Evolutionary conservation across 768 basidiomycete genomes (phyloP).

Genomic region (Gyrodon lividus): DNA sequence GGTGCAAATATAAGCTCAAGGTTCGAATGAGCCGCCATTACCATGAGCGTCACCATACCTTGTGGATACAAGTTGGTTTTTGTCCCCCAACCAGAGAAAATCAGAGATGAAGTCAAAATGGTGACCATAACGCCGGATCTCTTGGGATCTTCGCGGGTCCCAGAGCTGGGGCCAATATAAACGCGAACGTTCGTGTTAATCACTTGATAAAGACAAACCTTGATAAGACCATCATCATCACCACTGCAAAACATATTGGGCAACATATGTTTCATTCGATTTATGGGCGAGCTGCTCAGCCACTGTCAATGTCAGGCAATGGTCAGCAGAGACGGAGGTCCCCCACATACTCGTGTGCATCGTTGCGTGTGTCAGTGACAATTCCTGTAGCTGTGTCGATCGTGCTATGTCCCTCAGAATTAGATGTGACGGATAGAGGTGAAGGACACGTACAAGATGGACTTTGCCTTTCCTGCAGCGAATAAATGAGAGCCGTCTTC

Average conservation of each 20-base stretch:
- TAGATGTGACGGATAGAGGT: background rate
- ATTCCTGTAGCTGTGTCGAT: slow-evolving; percentile 65
- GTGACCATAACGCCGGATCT: slow-evolving; percentile 69
- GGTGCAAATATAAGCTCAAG: background rate
- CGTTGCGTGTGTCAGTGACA: slow-evolving; percentile 44
- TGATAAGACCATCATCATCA: slow-evolving; percentile 93
- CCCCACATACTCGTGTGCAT: slow-evolving; percentile 68
- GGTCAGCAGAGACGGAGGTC: slow-evolving; percentile 5
- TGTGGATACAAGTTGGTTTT: slow-evolving; percentile 81
- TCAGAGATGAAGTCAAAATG: slow-evolving; percentile 96
- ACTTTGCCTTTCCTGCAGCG: slow-evolving; percentile 79
- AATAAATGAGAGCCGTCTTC: slow-evolving; percentile 69
- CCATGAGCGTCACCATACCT: slow-evolving; percentile 51
- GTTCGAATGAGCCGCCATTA: background rate
- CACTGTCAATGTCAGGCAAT: slow-evolving; percentile 34
- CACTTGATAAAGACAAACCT: slow-evolving; percentile 46
- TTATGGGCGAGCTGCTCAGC: slow-evolving; percentile 70
- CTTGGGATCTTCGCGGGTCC: slow-evolving; percentile 75
- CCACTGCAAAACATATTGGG: slow-evolving; percentile 79
- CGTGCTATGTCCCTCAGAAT: slow-evolving; percentile 41
- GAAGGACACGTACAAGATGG: slow-evolving; percentile 61
- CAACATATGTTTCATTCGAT: slow-evolving; percentile 73
- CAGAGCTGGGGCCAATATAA: slow-evolving; percentile 59
- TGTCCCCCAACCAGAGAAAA: slow-evolving; percentile 82
- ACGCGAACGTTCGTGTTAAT: background rate